A percentile compares a stretch with the other conserved stretches of the same genome.
These are phyloP conservation scores for Phytophthora megakarya DNA, from an alignment of 352 stramenopile genomes.

Conservation along the genomic window DNA sequence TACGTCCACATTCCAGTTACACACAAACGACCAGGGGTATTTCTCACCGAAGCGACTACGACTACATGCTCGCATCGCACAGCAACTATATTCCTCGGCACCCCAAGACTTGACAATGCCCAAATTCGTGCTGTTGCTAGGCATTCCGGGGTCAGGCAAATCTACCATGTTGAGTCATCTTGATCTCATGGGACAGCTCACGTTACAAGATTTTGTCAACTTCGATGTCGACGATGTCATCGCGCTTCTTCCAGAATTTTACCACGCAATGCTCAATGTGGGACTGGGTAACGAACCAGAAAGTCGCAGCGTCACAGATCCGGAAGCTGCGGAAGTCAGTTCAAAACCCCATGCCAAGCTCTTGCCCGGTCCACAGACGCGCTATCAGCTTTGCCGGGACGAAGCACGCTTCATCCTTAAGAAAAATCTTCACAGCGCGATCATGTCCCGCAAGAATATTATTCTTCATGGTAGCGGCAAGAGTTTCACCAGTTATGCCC, in stretches of 20 bases:
- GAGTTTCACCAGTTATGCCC: slow-evolving; percentile 68
- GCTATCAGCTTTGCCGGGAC: slow-evolving; percentile 81
- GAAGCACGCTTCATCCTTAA: slow-evolving; percentile 84
- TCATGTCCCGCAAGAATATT: slow-evolving; percentile 81
- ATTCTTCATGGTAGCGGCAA: slow-evolving; percentile 82
- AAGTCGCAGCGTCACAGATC: slow-evolving; percentile 30
- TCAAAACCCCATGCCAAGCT: slow-evolving; percentile 27
- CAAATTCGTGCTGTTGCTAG: slow-evolving; percentile 74
- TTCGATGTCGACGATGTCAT: slow-evolving; percentile 86
- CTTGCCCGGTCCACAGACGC: slow-evolving; percentile 59
- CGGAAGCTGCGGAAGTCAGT: slow-evolving; percentile 11
- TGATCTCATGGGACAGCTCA: slow-evolving; percentile 69
- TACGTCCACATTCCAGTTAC: slow-evolving; percentile 65
- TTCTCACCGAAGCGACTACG: slow-evolving; percentile 66
- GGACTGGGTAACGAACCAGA: slow-evolving; percentile 66
- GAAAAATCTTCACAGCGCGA: slow-evolving; percentile 76
- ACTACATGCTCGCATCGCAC: slow-evolving; percentile 74
- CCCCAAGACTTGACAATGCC: slow-evolving; percentile 59
- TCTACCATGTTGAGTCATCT: slow-evolving; percentile 80
- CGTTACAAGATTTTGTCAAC: slow-evolving; percentile 80
- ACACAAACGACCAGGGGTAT: slow-evolving; percentile 61
- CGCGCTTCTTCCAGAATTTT: slow-evolving; percentile 78
- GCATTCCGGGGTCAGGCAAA: slow-evolving; percentile 71
- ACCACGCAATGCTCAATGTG: slow-evolving; percentile 85
- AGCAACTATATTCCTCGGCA: slow-evolving; percentile 65